These are phyloP conservation scores for Tolypocladium sp. DNA, from an alignment of 2,329 filamentous ascomycete species.

Conservation along the genomic window DNA sequence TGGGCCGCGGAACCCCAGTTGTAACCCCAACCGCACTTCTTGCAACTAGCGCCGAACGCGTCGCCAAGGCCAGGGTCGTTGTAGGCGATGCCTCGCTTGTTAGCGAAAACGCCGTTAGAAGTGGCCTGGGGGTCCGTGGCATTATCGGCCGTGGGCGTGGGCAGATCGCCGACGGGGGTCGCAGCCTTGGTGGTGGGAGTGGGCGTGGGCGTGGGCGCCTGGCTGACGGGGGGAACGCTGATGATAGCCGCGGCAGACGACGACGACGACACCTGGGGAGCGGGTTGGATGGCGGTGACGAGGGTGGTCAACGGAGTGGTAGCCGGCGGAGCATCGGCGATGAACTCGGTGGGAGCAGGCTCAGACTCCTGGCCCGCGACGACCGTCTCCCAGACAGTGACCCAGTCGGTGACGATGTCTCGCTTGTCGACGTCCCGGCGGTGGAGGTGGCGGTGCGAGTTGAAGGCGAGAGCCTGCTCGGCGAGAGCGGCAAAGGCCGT, in stretches of 20 bases:
- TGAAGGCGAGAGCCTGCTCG: conserved; percentile 32
- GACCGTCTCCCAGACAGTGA: conserved; percentile 30
- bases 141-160: too few species aligned
- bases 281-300: conserved; percentile 14
- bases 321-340: neutral
- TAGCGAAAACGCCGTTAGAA: conserved; percentile 12
- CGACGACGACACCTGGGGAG: conserved; percentile 1
- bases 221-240: conserved; percentile 1
- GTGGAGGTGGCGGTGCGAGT: conserved; percentile 32
- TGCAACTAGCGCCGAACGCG: conserved; percentile 32
- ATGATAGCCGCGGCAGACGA: neutral
- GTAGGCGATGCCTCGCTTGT: conserved; percentile 62
- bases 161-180: too few species aligned
- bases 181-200: neutral
- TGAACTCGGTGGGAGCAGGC: neutral
- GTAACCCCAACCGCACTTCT: conserved; percentile 51
- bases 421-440: conserved; percentile 20
- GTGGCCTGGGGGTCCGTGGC: neutral
- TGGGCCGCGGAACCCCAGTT: conserved; percentile 52
- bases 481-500: conserved; percentile 33
- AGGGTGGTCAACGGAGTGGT: conserved; percentile 10
- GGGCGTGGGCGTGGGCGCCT: neutral
- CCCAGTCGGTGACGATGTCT: conserved; percentile 25
- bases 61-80: conserved; percentile 47
- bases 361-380: conserved; percentile 8